phyloP scores from a whole-genome alignment of 2,329 filamentous ascomycete species.

The Metarhizium brunneum region DNA sequence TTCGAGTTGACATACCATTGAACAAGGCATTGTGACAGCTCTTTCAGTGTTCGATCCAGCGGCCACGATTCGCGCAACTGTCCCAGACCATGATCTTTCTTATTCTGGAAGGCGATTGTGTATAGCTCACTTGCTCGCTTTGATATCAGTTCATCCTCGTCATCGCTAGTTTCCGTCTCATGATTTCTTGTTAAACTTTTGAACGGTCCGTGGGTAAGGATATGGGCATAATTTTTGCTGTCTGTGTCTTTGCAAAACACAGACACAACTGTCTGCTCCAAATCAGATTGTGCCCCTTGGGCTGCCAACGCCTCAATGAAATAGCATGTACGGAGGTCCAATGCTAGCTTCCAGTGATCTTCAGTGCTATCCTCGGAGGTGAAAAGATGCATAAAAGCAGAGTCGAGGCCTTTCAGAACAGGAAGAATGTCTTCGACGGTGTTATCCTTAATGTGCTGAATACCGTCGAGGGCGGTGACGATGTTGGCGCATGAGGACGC shows the following conservation, averaged over 20 bases:
- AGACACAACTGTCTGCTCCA: conserved; percentile 14
- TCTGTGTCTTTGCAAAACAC: conserved; percentile 19
- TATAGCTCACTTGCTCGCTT: background rate
- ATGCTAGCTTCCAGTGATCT: conserved; percentile 14
- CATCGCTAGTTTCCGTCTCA: background rate
- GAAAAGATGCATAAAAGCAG: conserved; percentile 21
- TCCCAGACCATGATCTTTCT: conserved; percentile 4
- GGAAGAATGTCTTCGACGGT: conserved; percentile 10
- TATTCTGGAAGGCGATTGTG: background rate
- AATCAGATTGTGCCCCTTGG: conserved; percentile 4
- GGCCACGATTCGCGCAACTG: conserved; percentile 12
- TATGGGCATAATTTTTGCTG: conserved; percentile 1
- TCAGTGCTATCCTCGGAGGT: conserved; percentile 8
- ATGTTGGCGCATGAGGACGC: conserved; percentile 25
- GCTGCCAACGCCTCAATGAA: conserved; percentile 20
- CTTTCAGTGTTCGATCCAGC: conserved; percentile 9
- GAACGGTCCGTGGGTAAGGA: conserved; percentile 16
- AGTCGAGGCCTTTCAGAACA: conserved; percentile 23
- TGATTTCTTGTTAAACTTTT: conserved; percentile 12
- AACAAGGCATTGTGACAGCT: conserved; percentile 12
- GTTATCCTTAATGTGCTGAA: conserved; percentile 9
- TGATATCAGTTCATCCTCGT: background rate
- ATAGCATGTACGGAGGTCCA: conserved; percentile 28
- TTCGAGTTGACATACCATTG: conserved; percentile 8
- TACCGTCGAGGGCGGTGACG: conserved; percentile 22